Percentiles rank a stretch among this genome's conserved stretches.
Conservation (phyloP, 1,139 yeast species). For the Yamadazyma friedrichii region DNA sequence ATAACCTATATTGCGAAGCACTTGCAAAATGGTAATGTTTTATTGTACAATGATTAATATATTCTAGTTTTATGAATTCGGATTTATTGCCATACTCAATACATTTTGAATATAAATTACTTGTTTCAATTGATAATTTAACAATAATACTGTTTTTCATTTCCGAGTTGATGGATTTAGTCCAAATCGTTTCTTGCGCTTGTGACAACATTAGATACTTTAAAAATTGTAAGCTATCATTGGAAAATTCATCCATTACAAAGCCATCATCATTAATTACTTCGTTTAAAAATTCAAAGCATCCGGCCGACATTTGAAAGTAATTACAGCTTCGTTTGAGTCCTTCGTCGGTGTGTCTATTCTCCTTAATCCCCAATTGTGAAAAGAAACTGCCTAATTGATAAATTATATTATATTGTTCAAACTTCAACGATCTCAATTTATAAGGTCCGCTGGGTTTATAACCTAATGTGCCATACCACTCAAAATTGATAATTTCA, state of each 20-base stretch:
- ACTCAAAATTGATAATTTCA: constrained; percentile 53
- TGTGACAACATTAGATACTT: constrained; percentile 66
- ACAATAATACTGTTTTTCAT: constrained; percentile 64
- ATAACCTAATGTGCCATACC: constrained; percentile 70
- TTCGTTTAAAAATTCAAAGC: constrained; percentile 43
- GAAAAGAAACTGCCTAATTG: constrained; percentile 70
- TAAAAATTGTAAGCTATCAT: constrained; percentile 28
- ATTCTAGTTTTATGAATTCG: constrained; percentile 55
- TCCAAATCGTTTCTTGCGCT: constrained; percentile 88
- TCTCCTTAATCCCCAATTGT: constrained; percentile 47
- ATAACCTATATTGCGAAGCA: constrained; percentile 64
- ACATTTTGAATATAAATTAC: constrained; percentile 55
- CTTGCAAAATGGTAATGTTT: constrained; percentile 66
- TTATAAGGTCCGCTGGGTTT: constrained; percentile 41
- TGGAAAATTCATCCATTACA: constrained; percentile 24
- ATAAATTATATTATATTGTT: constrained; percentile 60
- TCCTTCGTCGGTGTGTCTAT: constrained; percentile 50
- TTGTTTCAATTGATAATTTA: constrained; percentile 61
- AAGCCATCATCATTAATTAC: constrained; percentile 14
- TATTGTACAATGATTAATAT: constrained; percentile 60
- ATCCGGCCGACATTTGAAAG: constrained; percentile 74
- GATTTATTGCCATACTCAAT: constrained; percentile 44
- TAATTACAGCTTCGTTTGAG: constrained; percentile 60
- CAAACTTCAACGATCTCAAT: constrained; percentile 51
- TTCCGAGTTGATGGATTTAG: constrained; percentile 57